A percentile compares a stretch with the other conserved stretches of the same genome.
Conservation (phyloP, 2,329 filamentous ascomycete species). For the Alternaria metachromatica region DNA sequence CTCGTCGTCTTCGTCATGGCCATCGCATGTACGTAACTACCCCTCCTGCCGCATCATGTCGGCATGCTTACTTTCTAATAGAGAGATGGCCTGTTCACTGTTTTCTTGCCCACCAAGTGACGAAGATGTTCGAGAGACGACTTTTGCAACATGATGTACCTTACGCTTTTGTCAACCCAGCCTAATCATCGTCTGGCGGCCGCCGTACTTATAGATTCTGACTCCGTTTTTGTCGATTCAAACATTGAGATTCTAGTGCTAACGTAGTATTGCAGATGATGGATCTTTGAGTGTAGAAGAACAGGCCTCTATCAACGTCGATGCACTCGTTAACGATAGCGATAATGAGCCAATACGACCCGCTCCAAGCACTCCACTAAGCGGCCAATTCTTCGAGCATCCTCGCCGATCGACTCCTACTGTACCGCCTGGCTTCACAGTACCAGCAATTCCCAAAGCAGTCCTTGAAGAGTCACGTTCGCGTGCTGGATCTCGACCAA, state of each 20-base stretch:
- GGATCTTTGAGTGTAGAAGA: constrained; percentile 65
- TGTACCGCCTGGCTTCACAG: constrained; percentile 54
- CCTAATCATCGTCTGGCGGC: constrained; percentile 19
- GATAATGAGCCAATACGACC: constrained; percentile 44
- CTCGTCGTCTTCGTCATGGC: constrained; percentile 56
- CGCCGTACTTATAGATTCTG: constrained; percentile 23
- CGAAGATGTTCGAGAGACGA: constrained; percentile 49
- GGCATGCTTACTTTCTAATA: constrained; percentile 53
- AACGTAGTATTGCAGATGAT: constrained; percentile 63
- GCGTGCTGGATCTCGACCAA: constrained; percentile 25
- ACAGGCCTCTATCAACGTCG: constrained; percentile 68
- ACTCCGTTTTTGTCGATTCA: neutral
- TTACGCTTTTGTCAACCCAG: constrained; percentile 28
- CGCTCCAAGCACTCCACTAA: constrained; percentile 24
- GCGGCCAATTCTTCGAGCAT: constrained; percentile 40
- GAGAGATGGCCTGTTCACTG: constrained; percentile 48
- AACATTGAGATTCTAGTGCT: constrained; percentile 41
- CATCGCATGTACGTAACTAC: constrained; percentile 54
- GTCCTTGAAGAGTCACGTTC: constrained; percentile 30
- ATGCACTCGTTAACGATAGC: constrained; percentile 70
- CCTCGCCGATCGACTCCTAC: constrained; percentile 53
- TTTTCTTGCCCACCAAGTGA: constrained; percentile 45
- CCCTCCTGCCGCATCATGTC: constrained; percentile 48
- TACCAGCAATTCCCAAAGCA: constrained; percentile 34
- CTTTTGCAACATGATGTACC: constrained; percentile 38